A percentile compares a stretch with the other conserved stretches of the same genome.
phyloP scores from a whole-genome alignment of 1,284 basidiomycete genomes.

The Ceratobasidium papillatum region DNA sequence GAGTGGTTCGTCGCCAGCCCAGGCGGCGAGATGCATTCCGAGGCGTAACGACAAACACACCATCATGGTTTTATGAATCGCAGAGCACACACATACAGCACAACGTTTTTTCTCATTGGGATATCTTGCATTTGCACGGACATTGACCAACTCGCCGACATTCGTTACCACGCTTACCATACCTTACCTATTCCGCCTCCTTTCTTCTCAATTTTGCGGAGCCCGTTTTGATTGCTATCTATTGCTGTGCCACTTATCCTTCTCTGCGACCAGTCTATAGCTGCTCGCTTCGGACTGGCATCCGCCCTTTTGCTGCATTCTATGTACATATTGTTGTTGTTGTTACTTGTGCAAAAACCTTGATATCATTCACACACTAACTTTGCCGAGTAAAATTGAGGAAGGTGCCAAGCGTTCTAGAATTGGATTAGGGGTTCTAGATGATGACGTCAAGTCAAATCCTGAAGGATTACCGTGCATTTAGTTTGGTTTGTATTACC shows the following conservation, averaged over 20 bases:
- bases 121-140: constrained; percentile 25
- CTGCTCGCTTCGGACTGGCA: constrained; percentile 39
- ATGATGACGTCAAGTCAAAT: not conserved
- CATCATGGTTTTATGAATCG: constrained; percentile 40
- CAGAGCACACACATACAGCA: constrained; percentile 6
- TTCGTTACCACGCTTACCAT: constrained; percentile 39
- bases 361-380: not conserved
- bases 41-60: constrained; percentile 28
- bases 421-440: not conserved
- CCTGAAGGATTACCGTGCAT: not conserved
- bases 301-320: constrained; percentile 27
- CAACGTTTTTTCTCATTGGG: constrained; percentile 25
- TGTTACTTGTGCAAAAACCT: not conserved
- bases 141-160: constrained; percentile 38
- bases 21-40: constrained; percentile 40
- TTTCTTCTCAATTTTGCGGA: constrained; percentile 28
- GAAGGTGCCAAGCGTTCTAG: not conserved
- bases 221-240: constrained; percentile 37
- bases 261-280: not conserved
- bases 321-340: constrained; percentile 29
- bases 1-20: constrained; percentile 14
- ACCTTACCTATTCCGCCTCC: constrained; percentile 32
- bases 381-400: not conserved
- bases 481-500: not conserved
- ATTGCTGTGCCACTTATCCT: constrained; percentile 13